A percentile compares a stretch with the other conserved stretches of the same genome.
Evolutionary conservation across 441 rosid species (phyloP).

Genomic region (Pelargonium fulgidum): DNA sequence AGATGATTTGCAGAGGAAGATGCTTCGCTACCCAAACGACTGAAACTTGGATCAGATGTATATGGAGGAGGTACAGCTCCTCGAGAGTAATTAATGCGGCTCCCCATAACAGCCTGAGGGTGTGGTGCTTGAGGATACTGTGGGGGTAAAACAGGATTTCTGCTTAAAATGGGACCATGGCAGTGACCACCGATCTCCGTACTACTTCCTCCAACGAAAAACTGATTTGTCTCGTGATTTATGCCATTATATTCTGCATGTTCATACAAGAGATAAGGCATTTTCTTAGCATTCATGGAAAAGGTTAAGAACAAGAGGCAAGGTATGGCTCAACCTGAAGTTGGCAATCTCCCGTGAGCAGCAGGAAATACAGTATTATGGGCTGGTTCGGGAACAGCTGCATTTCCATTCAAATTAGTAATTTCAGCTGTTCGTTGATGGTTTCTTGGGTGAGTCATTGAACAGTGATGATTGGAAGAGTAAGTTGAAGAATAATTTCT

Average conservation of each 20-base stretch:
- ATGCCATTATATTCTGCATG: conserved; percentile 22
- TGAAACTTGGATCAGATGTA: conserved; percentile 9
- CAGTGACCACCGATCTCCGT: conserved; percentile 17
- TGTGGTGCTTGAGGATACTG: conserved; percentile 16
- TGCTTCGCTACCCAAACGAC: conserved; percentile 16
- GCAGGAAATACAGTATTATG: conserved; percentile 15
- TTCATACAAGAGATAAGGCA: background rate
- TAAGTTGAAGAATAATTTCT: conserved; percentile 17
- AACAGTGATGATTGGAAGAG: conserved; percentile 16
- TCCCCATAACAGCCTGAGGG: conserved; percentile 13
- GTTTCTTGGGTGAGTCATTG: conserved; percentile 15
- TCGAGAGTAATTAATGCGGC: conserved; percentile 15
- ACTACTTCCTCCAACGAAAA: conserved; percentile 19
- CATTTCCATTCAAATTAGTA: conserved; percentile 13
- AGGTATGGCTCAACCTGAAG: conserved; percentile 24
- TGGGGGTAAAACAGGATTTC: conserved; percentile 23
- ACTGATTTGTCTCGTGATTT: conserved; percentile 22
- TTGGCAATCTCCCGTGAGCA: conserved; percentile 18
- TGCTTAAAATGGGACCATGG: conserved; percentile 22
- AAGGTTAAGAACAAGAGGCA: conserved; percentile 1
- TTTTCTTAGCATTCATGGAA: conserved; percentile 8
- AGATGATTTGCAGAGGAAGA: conserved; percentile 15
- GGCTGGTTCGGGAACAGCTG: conserved; percentile 17
- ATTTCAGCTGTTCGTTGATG: conserved; percentile 7
- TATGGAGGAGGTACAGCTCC: conserved; percentile 24